Evolutionary conservation across 2,329 filamentous ascomycete species (phyloP).

Genomic region (Neofusicoccum parvum): DNA sequence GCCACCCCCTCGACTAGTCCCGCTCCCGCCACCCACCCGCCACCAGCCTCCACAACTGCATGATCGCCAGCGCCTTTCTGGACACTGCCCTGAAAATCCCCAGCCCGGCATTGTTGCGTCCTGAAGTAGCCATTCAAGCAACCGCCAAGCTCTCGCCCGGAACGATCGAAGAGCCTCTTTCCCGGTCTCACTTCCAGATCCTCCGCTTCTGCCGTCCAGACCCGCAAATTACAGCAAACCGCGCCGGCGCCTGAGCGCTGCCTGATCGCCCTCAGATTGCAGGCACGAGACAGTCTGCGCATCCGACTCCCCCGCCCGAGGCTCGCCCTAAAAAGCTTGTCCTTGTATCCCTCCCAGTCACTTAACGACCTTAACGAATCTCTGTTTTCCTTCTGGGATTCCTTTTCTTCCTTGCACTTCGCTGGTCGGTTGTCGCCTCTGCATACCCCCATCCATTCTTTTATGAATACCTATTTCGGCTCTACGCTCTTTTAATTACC

Average conservation of each 20-base stretch:
- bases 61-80: constrained; percentile 4
- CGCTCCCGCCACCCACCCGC: neutral
- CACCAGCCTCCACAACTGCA: neutral
- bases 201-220: neutral
- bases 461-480: constrained; percentile 2
- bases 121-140: constrained; percentile 7
- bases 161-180: neutral
- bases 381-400: constrained; percentile 11
- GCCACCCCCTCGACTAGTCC: neutral
- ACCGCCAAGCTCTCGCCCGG: constrained; percentile 6
- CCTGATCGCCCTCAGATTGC: constrained; percentile 13
- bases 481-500: constrained; percentile 11
- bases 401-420: constrained; percentile 16
- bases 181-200: neutral
- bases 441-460: constrained; percentile 15
- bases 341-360: neutral
- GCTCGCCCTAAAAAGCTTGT: constrained; percentile 10
- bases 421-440: constrained; percentile 15
- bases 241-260: neutral
- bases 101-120: neutral
- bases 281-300: constrained; percentile 14
- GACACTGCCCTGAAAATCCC: constrained; percentile 4
- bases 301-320: constrained; percentile 1
- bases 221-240: neutral
- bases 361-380: constrained; percentile 17